Evolutionary conservation across 2,329 filamentous ascomycete species (phyloP).

Genomic region (Bretziella fagacearum): DNA sequence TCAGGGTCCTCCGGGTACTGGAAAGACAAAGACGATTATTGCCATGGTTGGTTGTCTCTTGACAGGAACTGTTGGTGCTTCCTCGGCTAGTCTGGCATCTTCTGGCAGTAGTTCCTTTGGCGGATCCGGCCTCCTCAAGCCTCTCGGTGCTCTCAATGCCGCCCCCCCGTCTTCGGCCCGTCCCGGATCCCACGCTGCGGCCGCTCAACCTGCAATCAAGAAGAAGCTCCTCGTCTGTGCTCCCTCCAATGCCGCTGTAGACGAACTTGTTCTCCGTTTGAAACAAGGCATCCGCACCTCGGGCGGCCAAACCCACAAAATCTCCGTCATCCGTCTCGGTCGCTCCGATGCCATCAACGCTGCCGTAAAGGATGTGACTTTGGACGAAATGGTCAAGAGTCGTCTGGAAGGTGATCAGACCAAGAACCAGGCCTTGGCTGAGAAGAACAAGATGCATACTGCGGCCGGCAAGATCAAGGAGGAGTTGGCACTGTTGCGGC

Average conservation of each 20-base stretch:
- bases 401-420: constrained; percentile 46
- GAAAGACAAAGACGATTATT: constrained; percentile 96
- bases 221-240: constrained; percentile 94
- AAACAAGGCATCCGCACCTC: constrained; percentile 71
- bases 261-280: constrained; percentile 84
- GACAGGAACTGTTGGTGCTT: constrained; percentile 33
- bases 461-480: constrained; percentile 51
- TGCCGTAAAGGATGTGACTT: constrained; percentile 74
- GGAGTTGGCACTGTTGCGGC: constrained; percentile 52
- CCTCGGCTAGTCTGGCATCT: neutral
- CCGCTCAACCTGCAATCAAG: constrained; percentile 1
- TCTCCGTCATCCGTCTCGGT: constrained; percentile 80
- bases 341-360: constrained; percentile 84
- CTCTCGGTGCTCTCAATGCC: constrained; percentile 9
- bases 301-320: constrained; percentile 52
- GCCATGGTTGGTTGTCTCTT: constrained; percentile 85
- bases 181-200: neutral
- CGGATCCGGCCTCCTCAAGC: constrained; percentile 1
- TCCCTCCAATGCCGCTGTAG: constrained; percentile 95
- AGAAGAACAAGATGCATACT: constrained; percentile 42
- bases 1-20: constrained; percentile 87
- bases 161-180: neutral
- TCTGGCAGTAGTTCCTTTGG: neutral
- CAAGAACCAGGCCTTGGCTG: constrained; percentile 37
- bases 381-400: constrained; percentile 76